phyloP scores from a whole-genome alignment of 2,329 filamentous ascomycete species.

The Rasamsonia emersonii region DNA sequence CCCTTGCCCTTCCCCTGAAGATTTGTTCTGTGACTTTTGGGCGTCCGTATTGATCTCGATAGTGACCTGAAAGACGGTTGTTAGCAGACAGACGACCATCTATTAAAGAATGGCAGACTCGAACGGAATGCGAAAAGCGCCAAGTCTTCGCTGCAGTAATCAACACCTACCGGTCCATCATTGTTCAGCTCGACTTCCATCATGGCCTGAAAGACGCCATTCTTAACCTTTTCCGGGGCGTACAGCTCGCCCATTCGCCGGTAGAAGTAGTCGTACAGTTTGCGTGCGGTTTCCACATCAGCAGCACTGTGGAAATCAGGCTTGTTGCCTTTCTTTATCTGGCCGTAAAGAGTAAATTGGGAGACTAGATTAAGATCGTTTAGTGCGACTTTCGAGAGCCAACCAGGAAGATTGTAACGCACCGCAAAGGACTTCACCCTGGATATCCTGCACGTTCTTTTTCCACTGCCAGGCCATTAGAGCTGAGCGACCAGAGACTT shows the following conservation, averaged over 20 bases:
- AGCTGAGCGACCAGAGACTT: background rate
- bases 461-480: slow-evolving; percentile 61
- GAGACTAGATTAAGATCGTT: slow-evolving; percentile 57
- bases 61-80: slow-evolving; percentile 31
- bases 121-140: slow-evolving; percentile 30
- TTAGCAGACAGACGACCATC: background rate
- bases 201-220: slow-evolving; percentile 98
- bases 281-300: slow-evolving; percentile 65
- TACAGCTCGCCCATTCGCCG: slow-evolving; percentile 66
- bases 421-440: slow-evolving; percentile 93
- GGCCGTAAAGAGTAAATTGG: slow-evolving; percentile 88
- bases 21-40: slow-evolving; percentile 27
- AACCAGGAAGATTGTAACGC: slow-evolving; percentile 21
- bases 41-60: slow-evolving; percentile 40
- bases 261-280: slow-evolving; percentile 77
- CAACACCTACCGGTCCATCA: slow-evolving; percentile 62
- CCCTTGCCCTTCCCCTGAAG: slow-evolving; percentile 5
- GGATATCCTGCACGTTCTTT: slow-evolving; percentile 74
- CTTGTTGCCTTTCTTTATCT: slow-evolving; percentile 91
- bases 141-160: slow-evolving; percentile 49
- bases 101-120: slow-evolving; percentile 16
- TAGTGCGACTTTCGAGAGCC: slow-evolving; percentile 1
- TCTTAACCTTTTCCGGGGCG: slow-evolving; percentile 65
- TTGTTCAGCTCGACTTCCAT: slow-evolving; percentile 95
- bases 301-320: slow-evolving; percentile 91